Evolutionary conservation across 176 grass and related monocot species (phyloP).

Genomic region (Tuctoria greenei): DNA sequence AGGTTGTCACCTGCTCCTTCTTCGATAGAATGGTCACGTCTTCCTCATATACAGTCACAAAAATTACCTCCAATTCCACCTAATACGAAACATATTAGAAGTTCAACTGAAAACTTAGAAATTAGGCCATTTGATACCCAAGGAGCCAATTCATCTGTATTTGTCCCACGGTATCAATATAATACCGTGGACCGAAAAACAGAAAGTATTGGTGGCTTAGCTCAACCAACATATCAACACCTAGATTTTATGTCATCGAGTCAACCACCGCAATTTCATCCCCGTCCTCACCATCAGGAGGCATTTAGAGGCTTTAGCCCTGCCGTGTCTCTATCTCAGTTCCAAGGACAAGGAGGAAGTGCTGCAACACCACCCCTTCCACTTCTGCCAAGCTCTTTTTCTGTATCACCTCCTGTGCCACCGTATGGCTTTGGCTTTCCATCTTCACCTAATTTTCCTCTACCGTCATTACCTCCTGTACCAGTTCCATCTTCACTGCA

Average conservation of each 20-base stretch:
- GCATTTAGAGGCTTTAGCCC: constrained; percentile 37
- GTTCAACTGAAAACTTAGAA: constrained; percentile 48
- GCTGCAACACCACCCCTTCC: constrained; percentile 41
- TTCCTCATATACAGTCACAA: constrained; percentile 42
- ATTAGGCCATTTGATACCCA: constrained; percentile 45
- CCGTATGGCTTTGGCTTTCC: constrained; percentile 33
- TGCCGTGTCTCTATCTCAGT: constrained; percentile 24
- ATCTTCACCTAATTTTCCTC: constrained; percentile 32
- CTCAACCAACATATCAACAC: constrained; percentile 47
- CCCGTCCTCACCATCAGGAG: constrained; percentile 40
- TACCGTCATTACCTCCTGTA: constrained; percentile 61
- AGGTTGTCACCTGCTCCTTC: constrained; percentile 40
- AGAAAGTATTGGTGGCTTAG: constrained; percentile 31
- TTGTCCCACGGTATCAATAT: constrained; percentile 58
- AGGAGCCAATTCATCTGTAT: constrained; percentile 57
- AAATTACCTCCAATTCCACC: constrained; percentile 39
- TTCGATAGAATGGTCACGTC: constrained; percentile 44
- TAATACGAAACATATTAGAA: constrained; percentile 55
- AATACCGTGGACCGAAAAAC: constrained; percentile 45
- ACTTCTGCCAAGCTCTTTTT: constrained; percentile 46
- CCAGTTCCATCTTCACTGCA: constrained; percentile 53
- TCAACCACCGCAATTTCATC: constrained; percentile 47
- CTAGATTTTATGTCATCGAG: constrained; percentile 43
- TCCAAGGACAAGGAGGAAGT: constrained; percentile 44
- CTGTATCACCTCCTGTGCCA: constrained; percentile 34